Conservation (phyloP, 176 grass and related monocot genomes). For the Oryza rufipogon region DNA sequence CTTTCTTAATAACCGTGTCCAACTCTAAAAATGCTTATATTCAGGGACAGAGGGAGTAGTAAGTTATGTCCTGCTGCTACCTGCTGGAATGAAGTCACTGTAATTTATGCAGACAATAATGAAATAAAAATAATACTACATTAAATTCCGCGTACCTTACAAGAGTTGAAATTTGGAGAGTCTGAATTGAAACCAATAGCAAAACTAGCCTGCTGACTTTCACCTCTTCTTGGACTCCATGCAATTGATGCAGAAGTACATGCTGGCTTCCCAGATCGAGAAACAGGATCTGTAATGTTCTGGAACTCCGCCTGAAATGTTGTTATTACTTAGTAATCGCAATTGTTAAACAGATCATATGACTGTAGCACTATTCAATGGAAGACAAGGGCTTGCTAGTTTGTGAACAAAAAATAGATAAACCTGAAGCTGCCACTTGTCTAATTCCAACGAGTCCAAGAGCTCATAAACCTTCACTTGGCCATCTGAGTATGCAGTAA, state of each 20-base stretch:
- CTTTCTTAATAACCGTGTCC: too few species aligned
- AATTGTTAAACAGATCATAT: constrained; percentile 23
- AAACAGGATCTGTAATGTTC: constrained; percentile 75
- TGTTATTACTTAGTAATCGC: background rate
- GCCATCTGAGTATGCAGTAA: constrained; percentile 89
- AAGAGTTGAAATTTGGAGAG: constrained; percentile 73
- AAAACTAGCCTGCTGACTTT: constrained; percentile 74
- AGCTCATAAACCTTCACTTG: constrained; percentile 92
- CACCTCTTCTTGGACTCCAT: constrained; percentile 74
- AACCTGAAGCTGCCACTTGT: constrained; percentile 99
- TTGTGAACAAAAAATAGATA: constrained; percentile 28
- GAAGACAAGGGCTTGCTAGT: background rate
- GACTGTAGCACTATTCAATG: constrained; percentile 3
- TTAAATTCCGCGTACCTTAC: constrained; percentile 64
- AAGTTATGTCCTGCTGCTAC: background rate
- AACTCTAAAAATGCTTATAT: too few species aligned
- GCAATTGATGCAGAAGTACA: constrained; percentile 78
- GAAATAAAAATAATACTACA: background rate
- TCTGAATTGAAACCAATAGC: constrained; percentile 92
- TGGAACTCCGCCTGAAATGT: constrained; percentile 89
- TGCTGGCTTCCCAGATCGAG: constrained; percentile 63
- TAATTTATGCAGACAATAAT: constrained; percentile 5
- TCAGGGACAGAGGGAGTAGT: background rate
- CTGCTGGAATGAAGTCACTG: constrained; percentile 10
- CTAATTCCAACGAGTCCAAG: constrained; percentile 81